phyloP scores from a whole-genome alignment of 2,329 filamentous ascomycete species.

The Colletotrichum sansevieriae region DNA sequence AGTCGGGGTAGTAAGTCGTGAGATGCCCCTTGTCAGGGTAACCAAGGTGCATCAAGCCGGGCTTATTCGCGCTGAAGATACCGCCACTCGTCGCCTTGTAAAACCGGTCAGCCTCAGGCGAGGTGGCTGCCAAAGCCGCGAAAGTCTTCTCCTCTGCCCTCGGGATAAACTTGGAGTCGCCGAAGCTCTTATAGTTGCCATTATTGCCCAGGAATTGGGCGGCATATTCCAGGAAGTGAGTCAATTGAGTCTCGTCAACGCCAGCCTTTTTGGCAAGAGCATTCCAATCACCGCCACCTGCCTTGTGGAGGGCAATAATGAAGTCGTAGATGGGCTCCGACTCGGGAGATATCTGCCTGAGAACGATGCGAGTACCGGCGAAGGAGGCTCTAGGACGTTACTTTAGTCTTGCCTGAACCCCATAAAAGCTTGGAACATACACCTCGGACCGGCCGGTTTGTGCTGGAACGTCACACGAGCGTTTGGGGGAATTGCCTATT shows the following conservation, averaged over 20 bases:
- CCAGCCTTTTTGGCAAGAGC: slow-evolving; percentile 73
- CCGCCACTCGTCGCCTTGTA: slow-evolving; percentile 78
- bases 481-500: not conserved
- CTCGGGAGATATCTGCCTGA: slow-evolving; percentile 85
- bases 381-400: slow-evolving; percentile 74
- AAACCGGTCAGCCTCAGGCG: slow-evolving; percentile 71
- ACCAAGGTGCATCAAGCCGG: slow-evolving; percentile 79
- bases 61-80: slow-evolving; percentile 77
- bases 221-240: slow-evolving; percentile 81
- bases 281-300: slow-evolving; percentile 78
- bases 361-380: slow-evolving; percentile 80
- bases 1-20: slow-evolving; percentile 86
- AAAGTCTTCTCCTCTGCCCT: slow-evolving; percentile 75
- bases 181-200: slow-evolving; percentile 90
- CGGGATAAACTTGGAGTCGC: slow-evolving; percentile 86
- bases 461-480: slow-evolving; percentile 5
- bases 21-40: slow-evolving; percentile 81
- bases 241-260: slow-evolving; percentile 73
- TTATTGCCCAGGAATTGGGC: slow-evolving; percentile 84
- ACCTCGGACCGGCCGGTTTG: not conserved
- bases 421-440: slow-evolving; percentile 28
- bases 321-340: slow-evolving; percentile 86
- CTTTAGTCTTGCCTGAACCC: slow-evolving; percentile 27
- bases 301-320: slow-evolving; percentile 78
- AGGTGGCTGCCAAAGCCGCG: slow-evolving; percentile 72